These are phyloP conservation scores for Chrysanthemum lavandulifolium DNA, from an alignment of 129 eudicot species.

Conservation along the genomic window DNA sequence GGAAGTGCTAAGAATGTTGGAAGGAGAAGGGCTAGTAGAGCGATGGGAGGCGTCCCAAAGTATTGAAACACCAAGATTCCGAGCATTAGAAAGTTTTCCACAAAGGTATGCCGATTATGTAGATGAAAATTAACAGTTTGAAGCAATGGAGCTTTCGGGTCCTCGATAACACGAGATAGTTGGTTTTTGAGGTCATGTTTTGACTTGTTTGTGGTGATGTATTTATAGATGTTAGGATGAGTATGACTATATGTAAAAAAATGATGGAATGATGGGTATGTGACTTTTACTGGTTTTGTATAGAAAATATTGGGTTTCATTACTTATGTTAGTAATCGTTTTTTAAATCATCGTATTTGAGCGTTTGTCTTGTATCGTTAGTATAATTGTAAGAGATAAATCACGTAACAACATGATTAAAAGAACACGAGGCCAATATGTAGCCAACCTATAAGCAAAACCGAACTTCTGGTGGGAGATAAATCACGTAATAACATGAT, in stretches of 20 bases:
- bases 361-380: too few species aligned
- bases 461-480: too few species aligned
- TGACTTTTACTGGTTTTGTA: constrained; percentile 17
- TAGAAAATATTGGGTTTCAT: background rate
- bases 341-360: too few species aligned
- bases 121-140: constrained; percentile 75
- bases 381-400: too few species aligned
- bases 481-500: too few species aligned
- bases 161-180: constrained; percentile 52
- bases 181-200: background rate
- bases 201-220: constrained; percentile 16
- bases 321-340: background rate
- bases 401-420: too few species aligned
- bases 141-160: constrained; percentile 98
- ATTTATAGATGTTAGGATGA: constrained; percentile 9
- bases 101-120: constrained; percentile 74
- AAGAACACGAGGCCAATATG: too few species aligned
- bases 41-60: constrained; percentile 78
- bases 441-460: too few species aligned
- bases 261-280: constrained; percentile 10
- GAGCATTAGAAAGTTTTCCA: constrained; percentile 38
- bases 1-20: constrained; percentile 80
- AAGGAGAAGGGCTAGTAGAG: constrained; percentile 91
- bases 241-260: constrained; percentile 35
- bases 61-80: constrained; percentile 58